Base-by-base conservation (phyloP, 2,329 filamentous ascomycete genomes). In the Paecilomyces niveus region DNA sequence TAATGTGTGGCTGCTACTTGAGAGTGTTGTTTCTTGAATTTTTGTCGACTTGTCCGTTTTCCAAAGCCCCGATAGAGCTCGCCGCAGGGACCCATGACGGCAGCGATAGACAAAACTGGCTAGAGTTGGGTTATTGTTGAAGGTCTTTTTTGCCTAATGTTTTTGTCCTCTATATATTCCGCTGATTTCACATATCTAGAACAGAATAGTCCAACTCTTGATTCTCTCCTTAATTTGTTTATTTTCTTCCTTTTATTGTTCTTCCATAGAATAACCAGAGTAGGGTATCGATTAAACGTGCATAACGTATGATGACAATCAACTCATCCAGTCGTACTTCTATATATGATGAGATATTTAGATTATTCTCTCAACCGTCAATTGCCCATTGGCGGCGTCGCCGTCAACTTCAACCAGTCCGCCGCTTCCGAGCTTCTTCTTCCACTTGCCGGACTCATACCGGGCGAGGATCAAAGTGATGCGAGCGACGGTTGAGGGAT, bases 401-500 rank as follows among this genome's bases (percentile, higher is more conserved):
- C 33, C 33, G 3, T 24, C 58, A 18, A 63, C 62, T 51, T 72
- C 69, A 2, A 80, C 64, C 53, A 77, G 63, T 2, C 68, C 70
- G 3, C 74, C 75, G 0, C 65, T 67, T 60, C 80, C 73, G 39
- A 81, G 65, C 64, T 74, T 78, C 68, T 77, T 77, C 65, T 74
- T 79, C 79, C 79, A 81, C 64, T 79, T 80, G 11, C 62, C 68
- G 3, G 76, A 76, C 63, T 80, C 78, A 57, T 76, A 74, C 55
- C 78, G 68, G 2, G 79, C 78, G 35, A 80, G 65, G 13, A 81
- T 78, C 33, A 81, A 68, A 0, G 79, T 81, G 58, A 81, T 64
- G 39, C 75, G 65, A 22, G 76, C 70, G 22, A 76, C 63, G 26
- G 71, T 68, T 39, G 64, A 57, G 3, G 68, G 62, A 26, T 72